Percentiles rank a stretch among this genome's conserved stretches.
Evolutionary conservation across 257 asterid species (phyloP).

Genomic region (Avicennia marina): DNA sequence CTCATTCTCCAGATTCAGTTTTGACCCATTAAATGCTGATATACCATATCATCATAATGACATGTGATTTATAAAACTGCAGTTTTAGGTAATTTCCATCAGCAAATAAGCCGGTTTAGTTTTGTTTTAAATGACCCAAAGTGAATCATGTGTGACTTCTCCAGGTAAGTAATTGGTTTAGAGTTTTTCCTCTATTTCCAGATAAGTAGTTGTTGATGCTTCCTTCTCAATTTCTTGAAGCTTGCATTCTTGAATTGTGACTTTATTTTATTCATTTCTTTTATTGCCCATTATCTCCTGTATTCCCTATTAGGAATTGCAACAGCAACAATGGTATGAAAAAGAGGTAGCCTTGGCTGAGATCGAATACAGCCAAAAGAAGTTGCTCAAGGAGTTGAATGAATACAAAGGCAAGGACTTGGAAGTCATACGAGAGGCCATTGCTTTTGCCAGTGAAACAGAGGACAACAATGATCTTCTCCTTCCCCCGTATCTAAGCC

Average conservation of each 20-base stretch:
- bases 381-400: conserved; percentile 71
- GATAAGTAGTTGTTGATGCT: neutral
- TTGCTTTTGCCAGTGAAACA: conserved; percentile 77
- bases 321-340: conserved; percentile 87
- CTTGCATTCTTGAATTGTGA: neutral
- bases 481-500: conserved; percentile 92
- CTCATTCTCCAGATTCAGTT: neutral
- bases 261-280: neutral
- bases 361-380: conserved; percentile 68
- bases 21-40: neutral
- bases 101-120: neutral
- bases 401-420: conserved; percentile 80
- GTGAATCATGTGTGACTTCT: neutral
- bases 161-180: too few relatives aligned
- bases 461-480: conserved; percentile 79
- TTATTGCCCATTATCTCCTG: neutral
- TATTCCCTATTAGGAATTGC: conserved; percentile 48
- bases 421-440: conserved; percentile 80
- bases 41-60: neutral
- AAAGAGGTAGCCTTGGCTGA: conserved; percentile 77
- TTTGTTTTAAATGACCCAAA: neutral
- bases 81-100: neutral
- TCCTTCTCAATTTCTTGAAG: neutral
- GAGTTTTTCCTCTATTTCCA: too few relatives aligned
- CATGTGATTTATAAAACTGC: neutral